Base-by-base conservation (phyloP, 148 eudicot genomes). In the Simmondsia chinensis region DNA sequence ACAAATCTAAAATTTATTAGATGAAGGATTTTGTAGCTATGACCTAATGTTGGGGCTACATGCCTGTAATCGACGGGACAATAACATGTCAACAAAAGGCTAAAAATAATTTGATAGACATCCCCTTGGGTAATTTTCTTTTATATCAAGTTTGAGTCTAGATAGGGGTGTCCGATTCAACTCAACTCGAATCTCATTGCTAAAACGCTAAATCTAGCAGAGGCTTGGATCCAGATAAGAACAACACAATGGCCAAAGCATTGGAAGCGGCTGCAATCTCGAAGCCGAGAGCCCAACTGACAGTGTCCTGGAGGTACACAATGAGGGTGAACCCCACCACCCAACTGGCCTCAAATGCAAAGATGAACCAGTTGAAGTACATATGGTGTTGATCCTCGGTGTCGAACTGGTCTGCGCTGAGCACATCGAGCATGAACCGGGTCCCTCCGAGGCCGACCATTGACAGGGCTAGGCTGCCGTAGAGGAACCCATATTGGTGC, bases 311-410 rank as follows among this genome's bases (percentile, higher is more conserved):
- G 28, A 73, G 36, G 35, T 68, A 68, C 17, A 73, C 63, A 11
- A 73, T 48, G 7, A 36, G 61, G 0, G 79, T 64, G 15, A 40
- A 49, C 14, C 71, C 52, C 9, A 64, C 41, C 7, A 64, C 51
- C 20, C 50, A 28, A 11, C 52, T 52, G 14, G 33, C 30, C 21
- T 73, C 65, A 18, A 56, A 23, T 11, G 46, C 46, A 30, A 68
- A 50, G 9, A 68, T 40, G 48, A 55, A 63, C 79, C 79, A 68
- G 30, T 73, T 69, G 46, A 73, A 60, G 53, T 49, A 64, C n/a
- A 52, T 47, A 2, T 43, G 43, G 15, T 59, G 70, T 19, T 64
- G 62, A 6, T 68, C 50, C 2, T 50, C 5, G 2, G 45, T 35
- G 1, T 37, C 43, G 22, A 68, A 60, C 34, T 73, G 79, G 30